phyloP scores from a whole-genome alignment of 2,329 filamentous ascomycete species.

The Colletotrichum somersetense region DNA sequence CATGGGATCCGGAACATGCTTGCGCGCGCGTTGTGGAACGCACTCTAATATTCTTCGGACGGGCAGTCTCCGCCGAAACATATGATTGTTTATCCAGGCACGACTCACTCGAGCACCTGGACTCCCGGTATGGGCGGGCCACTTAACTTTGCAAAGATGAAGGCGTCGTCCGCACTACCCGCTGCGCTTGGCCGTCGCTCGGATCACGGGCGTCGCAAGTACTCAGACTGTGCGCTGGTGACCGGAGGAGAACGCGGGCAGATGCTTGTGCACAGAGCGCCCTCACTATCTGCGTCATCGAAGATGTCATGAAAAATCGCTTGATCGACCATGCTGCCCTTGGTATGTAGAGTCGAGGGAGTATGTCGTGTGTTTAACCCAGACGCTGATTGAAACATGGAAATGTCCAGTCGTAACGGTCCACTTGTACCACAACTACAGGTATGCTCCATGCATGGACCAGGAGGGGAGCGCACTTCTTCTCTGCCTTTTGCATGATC shows the following conservation, averaged over 20 bases:
- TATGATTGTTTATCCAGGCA: constrained; percentile 26
- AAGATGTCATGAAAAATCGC: constrained; percentile 4
- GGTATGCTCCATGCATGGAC: constrained; percentile 30
- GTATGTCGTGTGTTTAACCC: neutral
- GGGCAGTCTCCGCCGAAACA: constrained; percentile 31
- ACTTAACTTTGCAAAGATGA: constrained; percentile 20
- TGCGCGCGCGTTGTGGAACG: constrained; percentile 25
- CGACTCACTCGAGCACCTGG: constrained; percentile 16
- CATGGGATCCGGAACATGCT: constrained; percentile 7
- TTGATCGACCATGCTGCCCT: constrained; percentile 15
- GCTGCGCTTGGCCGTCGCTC: neutral
- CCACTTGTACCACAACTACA: constrained; percentile 17
- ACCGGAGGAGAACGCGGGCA: constrained; percentile 15
- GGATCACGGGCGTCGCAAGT: neutral
- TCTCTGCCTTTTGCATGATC: constrained; percentile 3
- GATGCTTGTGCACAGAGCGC: neutral
- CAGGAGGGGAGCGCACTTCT: neutral
- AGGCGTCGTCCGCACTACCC: neutral
- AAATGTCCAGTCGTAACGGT: constrained; percentile 12
- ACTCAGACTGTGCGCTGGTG: constrained; percentile 7
- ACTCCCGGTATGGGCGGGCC: constrained; percentile 21
- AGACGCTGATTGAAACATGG: constrained; percentile 34
- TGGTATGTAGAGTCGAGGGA: constrained; percentile 8
- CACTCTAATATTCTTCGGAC: constrained; percentile 21
- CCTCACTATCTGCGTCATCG: neutral